Base-by-base conservation (phyloP, 768 basidiomycete species). In the Rhodosporidiobolus odoratus region DNA sequence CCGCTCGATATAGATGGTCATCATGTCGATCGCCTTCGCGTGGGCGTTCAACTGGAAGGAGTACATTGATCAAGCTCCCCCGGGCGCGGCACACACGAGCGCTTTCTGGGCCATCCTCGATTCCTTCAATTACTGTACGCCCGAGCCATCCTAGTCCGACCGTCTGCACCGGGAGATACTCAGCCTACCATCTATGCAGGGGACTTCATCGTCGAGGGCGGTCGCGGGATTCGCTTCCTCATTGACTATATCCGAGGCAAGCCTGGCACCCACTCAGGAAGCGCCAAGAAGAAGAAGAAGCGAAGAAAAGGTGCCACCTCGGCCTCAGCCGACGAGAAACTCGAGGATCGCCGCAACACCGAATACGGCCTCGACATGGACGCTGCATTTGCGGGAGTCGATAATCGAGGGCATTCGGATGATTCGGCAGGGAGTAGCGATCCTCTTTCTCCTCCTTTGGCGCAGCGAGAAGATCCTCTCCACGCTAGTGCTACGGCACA, bases 41-140 rank as follows among this genome's bases (percentile, higher is more conserved):
- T 93, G 89, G 89, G 89, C 92, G 0, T 95, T 92, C 78, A 84
- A 83, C 16, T 82, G 83, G 72, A 82, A 80, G 0, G 91, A 92
- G 74, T 94, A 93, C 80, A 30, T 85, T 82, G 23, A 74, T 77
- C 1, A 76, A 77, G 13, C 58, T 0, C n/a, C 50, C 0, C 35
- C 21, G 3, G 79, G 83, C 47, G 73, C 62, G 37, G 16, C 69
- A 43, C 41, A 75, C 21, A 69, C 87, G 2, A 83, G 85, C 43
- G 82, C 89, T 65, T 85, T 87, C 84, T 82, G 85, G 40, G 88
- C 91, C 2, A 79, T 92, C 27, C 87, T 84, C 86, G 90, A 92
- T 78, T 79, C 78, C 45, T 23, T 77, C 58, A 77, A 75, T 62
- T 77, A 75, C 53, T 74, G 79, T 78, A n/a, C 35, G 80, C 78